Evolutionary conservation across 1,284 basidiomycete species (phyloP).

Genomic region (Leccinum insigne): DNA sequence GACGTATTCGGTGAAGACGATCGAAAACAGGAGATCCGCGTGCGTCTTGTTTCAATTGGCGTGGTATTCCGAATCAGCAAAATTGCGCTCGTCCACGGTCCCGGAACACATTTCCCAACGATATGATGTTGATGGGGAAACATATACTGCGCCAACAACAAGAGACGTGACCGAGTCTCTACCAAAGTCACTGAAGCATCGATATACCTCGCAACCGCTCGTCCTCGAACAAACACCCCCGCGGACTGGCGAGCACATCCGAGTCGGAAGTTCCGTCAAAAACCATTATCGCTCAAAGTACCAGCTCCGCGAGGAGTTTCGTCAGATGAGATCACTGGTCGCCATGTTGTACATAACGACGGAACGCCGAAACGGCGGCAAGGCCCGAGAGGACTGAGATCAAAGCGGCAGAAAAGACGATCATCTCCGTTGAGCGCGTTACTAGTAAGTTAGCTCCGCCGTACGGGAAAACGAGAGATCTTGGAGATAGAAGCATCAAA

Average conservation of each 20-base stretch:
- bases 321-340: not conserved
- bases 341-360: not conserved
- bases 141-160: not conserved
- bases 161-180: not conserved
- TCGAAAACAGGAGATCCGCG: not conserved
- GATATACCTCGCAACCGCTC: not conserved
- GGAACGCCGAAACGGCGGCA: not conserved
- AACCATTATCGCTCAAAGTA: slow-evolving; percentile 8
- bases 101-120: not conserved
- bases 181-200: not conserved
- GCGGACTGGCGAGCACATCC: slow-evolving; percentile 13
- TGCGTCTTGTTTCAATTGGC: not conserved
- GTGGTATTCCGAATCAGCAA: not conserved
- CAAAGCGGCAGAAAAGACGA: not conserved
- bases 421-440: not conserved
- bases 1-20: not conserved
- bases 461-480: not conserved
- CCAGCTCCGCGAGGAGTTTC: not conserved
- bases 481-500: not conserved
- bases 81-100: not conserved
- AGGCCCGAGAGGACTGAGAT: not conserved
- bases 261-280: slow-evolving; percentile 13
- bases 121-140: not conserved
- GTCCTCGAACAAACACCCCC: slow-evolving; percentile 5
- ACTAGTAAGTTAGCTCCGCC: not conserved